Evolutionary conservation across 805 yeast genomes (phyloP).

Genomic region (Lipomyces oligophaga): DNA sequence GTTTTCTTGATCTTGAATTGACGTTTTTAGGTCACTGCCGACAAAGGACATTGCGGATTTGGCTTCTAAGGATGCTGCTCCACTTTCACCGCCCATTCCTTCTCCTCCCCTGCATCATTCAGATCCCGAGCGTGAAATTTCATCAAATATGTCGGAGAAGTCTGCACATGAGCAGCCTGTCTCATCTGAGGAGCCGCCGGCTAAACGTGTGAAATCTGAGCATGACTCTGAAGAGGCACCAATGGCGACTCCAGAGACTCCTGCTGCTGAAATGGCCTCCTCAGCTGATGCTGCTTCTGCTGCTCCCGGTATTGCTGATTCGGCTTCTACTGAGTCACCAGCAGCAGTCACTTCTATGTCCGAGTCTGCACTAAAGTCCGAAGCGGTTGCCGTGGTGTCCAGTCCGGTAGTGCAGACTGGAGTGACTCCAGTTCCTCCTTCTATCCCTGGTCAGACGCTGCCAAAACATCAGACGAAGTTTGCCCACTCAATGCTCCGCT

Average conservation of each 20-base stretch:
- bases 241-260: constrained; percentile 16
- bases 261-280: constrained; percentile 9
- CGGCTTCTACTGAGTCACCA: background rate
- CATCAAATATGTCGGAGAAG: background rate
- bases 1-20: background rate
- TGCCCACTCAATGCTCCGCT: constrained; percentile 72
- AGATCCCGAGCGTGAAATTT: background rate
- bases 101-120: constrained; percentile 26
- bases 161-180: background rate
- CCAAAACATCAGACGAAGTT: constrained; percentile 75
- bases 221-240: constrained; percentile 9
- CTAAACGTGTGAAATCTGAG: background rate
- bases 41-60: background rate
- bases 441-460: constrained; percentile 14
- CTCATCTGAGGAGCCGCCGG: background rate
- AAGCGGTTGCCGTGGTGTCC: background rate
- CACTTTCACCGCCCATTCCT: constrained; percentile 28
- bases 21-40: background rate
- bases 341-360: background rate
- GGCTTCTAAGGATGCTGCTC: constrained; percentile 14
- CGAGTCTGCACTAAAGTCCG: background rate
- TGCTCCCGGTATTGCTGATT: background rate
- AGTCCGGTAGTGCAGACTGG: constrained; percentile 4
- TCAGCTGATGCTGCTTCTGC: constrained; percentile 6
- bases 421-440: constrained; percentile 5